Evolutionary conservation across 305 asterid genomes (phyloP), one percentile per base, ranked within the genome.

Genomic region (Fraxinus sp.): DNA sequence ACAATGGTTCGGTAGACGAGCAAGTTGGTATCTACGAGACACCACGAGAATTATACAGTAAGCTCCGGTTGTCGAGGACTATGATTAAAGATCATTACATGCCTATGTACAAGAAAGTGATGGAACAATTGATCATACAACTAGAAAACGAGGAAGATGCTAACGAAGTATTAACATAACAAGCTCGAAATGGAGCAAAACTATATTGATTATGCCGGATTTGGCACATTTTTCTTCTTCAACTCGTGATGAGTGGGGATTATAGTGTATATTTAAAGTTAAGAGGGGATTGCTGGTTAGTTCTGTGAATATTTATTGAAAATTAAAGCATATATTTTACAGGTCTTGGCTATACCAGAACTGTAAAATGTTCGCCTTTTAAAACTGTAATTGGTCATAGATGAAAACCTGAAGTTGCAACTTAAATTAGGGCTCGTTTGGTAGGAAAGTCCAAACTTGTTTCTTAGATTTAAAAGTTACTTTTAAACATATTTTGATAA

Each of bases 21-120:
- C 90, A 79, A 64, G 95, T 92, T 24, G 94, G 94, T 75, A 88
- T 95, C 49, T 95, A 90, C 35, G 93, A 85, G 92, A 90, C 98
- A 0, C 91, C 89, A 7, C 88, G 98, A 80, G 97, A 93, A 66
- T 82, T 95, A 84, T 95, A 95, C 86, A 90, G 93, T 85, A 95
- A 92, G 91, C 94, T 95, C 24, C 84, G 98, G 32, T 62, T 95
- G 75, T 95, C 98, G 3, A 90, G 84, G 91, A 95, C 97, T 30
- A 95, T 95, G 98, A 92, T 95, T 57, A 94, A 92, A 74, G 98
- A 95, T 84, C 98, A 95, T 92, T 95, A 91, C 75, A 95, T 95
- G 98, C 98, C 98, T 0, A 92, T 95, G 96, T 95, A 92, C 86
- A 95, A 91, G 92, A 93, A 92, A 88, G 90, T 92, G 94, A 95